phyloP scores from a whole-genome alignment of 2,329 filamentous ascomycete species.

The Arthrobotrys sphaeroides region DNA sequence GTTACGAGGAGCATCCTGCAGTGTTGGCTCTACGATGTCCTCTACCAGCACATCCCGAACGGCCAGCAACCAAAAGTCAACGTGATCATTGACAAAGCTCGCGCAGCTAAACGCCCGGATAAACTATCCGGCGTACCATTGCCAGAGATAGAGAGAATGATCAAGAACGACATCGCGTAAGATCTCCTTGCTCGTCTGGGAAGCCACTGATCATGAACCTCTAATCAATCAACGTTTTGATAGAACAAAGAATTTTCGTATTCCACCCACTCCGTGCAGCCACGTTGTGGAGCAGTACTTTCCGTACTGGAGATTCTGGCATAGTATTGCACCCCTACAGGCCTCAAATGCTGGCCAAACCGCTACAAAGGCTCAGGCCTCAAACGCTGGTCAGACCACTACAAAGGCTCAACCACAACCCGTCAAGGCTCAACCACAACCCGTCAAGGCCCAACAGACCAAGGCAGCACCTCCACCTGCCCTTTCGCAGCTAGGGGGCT shows the following conservation, averaged over 20 bases:
- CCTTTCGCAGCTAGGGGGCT: too few relatives aligned
- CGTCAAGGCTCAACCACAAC: too few relatives aligned
- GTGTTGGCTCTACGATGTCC: constrained; percentile 25
- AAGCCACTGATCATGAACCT: too few relatives aligned
- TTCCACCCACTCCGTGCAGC: neutral
- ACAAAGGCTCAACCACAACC: too few relatives aligned
- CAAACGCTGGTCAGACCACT: too few relatives aligned
- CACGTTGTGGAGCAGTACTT: neutral
- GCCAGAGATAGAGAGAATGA: neutral
- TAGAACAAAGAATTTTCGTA: neutral
- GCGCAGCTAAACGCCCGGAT: neutral
- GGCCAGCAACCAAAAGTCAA: neutral
- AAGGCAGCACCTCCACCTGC: too few relatives aligned
- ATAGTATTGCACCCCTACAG: neutral
- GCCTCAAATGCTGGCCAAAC: too few relatives aligned
- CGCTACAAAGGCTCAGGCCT: too few relatives aligned
- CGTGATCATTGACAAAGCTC: neutral
- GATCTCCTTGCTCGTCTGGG: neutral
- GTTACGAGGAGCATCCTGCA: neutral
- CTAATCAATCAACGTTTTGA: neutral
- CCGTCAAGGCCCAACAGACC: too few relatives aligned
- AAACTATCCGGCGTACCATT: neutral
- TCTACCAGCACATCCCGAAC: neutral
- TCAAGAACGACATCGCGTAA: neutral
- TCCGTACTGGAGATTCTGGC: neutral